These are phyloP conservation scores for Basidiobolus meristosporus DNA, from an alignment of 371 early-diverging fungal genomes.

Conservation along the genomic window DNA sequence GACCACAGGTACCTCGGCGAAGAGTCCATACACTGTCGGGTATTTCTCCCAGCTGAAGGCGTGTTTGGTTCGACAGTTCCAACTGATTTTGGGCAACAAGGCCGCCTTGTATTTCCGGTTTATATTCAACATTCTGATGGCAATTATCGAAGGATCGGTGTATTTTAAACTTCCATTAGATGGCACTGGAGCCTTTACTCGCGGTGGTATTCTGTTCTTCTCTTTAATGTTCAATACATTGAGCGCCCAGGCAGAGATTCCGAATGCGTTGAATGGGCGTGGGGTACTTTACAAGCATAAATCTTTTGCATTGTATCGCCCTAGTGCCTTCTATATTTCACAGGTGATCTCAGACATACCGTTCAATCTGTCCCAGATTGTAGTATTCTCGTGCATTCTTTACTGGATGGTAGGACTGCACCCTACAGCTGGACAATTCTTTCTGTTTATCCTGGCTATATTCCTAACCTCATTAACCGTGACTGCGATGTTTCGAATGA, in stretches of 20 bases:
- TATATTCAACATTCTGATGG: too few species aligned
- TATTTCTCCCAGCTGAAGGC: conserved; percentile 33
- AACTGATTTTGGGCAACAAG: conserved; percentile 24
- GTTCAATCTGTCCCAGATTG: conserved; percentile 15
- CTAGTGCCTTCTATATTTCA: conserved; percentile 34
- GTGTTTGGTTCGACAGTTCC: conserved; percentile 32
- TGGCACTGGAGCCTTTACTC: conserved; percentile 31
- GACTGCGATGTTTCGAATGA: conserved; percentile 36
- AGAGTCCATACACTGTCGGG: conserved; percentile 33
- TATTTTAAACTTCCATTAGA: conserved; percentile 24
- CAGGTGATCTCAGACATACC: conserved; percentile 22
- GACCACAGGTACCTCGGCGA: conserved; percentile 23
- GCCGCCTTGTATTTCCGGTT: too few species aligned
- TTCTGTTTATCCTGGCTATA: conserved; percentile 24
- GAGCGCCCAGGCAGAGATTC: conserved; percentile 22
- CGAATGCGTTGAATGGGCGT: conserved; percentile 25
- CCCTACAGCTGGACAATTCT: conserved; percentile 23
- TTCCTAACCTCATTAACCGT: conserved; percentile 24
- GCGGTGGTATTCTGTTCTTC: conserved; percentile 45
- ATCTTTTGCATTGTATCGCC: conserved; percentile 36
- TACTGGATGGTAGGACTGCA: conserved; percentile 38
- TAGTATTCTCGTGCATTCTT: conserved; percentile 14
- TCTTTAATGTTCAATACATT: conserved; percentile 28
- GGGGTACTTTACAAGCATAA: conserved; percentile 45
- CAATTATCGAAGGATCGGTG: conserved; percentile 36